A percentile compares a stretch with the other conserved stretches of the same genome.
Conservation (phyloP, 1,139 yeast species). For the Hyphopichia pseudoburtonii region DNA sequence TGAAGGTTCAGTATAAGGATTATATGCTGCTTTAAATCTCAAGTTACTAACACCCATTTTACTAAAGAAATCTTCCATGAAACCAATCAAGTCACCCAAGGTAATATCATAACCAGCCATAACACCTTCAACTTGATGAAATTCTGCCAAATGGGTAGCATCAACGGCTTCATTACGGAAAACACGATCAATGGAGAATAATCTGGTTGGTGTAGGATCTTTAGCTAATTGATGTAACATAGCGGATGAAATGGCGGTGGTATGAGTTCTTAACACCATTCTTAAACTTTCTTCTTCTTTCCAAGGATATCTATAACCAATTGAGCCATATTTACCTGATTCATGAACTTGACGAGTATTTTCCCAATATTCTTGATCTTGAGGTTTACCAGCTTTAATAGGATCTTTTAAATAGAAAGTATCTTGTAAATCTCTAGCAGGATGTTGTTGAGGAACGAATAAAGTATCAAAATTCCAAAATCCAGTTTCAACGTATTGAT, state of each 20-base stretch:
- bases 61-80: slow-evolving; percentile 95
- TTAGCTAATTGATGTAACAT: slow-evolving; percentile 86
- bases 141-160: slow-evolving; percentile 99
- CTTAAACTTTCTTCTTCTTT: slow-evolving; percentile 83
- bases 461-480: slow-evolving; percentile 98
- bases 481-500: slow-evolving; percentile 95
- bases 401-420: slow-evolving; percentile 98
- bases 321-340: slow-evolving; percentile 88
- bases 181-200: slow-evolving; percentile 95
- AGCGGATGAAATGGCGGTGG: slow-evolving; percentile 89
- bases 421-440: slow-evolving; percentile 98
- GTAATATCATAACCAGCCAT: slow-evolving; percentile 95
- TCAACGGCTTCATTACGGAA: slow-evolving; percentile 99
- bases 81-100: slow-evolving; percentile 93
- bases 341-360: slow-evolving; percentile 84
- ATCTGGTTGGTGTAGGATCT: slow-evolving; percentile 87
- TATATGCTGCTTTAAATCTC: slow-evolving; percentile 97
- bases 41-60: slow-evolving; percentile 96
- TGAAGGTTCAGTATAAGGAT: slow-evolving; percentile 98
- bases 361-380: slow-evolving; percentile 73
- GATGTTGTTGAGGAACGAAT: slow-evolving; percentile 98
- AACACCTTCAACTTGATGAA: slow-evolving; percentile 99
- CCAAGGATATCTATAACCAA: slow-evolving; percentile 99
- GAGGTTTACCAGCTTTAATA: slow-evolving; percentile 71
- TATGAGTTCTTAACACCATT: slow-evolving; percentile 94